Percentiles rank a stretch among this genome's conserved stretches.
phyloP scores from a whole-genome alignment of 441 rosid species.

The Breynia disticha region DNA sequence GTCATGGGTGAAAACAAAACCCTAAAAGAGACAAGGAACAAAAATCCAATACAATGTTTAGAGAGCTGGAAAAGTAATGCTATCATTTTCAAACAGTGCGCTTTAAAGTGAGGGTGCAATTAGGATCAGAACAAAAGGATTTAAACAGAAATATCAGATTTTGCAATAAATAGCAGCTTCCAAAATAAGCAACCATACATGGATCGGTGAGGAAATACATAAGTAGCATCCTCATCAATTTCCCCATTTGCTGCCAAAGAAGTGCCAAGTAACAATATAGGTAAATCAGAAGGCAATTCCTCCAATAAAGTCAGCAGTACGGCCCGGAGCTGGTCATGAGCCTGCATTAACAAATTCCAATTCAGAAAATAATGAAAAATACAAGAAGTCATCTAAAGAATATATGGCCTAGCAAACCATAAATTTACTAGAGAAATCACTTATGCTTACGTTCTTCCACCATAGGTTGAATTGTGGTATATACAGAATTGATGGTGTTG shows the following conservation, averaged over 20 bases:
- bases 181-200: conserved; percentile 29
- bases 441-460: conserved; percentile 93
- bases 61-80: no score
- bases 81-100: no score
- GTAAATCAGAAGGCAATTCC: conserved; percentile 83
- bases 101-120: no score
- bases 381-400: conserved; percentile 3
- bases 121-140: no score
- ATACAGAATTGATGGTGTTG: conserved; percentile 90
- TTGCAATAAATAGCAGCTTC: no score
- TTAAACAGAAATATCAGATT: no score
- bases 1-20: no score
- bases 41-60: no score
- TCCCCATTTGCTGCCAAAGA: conserved; percentile 44
- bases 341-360: conserved; percentile 47
- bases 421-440: background rate
- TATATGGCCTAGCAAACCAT: background rate
- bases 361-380: conserved; percentile 12
- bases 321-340: conserved; percentile 93
- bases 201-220: conserved; percentile 62
- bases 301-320: conserved; percentile 85
- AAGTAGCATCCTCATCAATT: conserved; percentile 37
- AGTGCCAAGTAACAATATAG: conserved; percentile 82
- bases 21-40: no score
- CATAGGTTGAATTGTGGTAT: conserved; percentile 89